Base-by-base conservation (phyloP, 805 yeast species). In the Brettanomyces nanus region DNA sequence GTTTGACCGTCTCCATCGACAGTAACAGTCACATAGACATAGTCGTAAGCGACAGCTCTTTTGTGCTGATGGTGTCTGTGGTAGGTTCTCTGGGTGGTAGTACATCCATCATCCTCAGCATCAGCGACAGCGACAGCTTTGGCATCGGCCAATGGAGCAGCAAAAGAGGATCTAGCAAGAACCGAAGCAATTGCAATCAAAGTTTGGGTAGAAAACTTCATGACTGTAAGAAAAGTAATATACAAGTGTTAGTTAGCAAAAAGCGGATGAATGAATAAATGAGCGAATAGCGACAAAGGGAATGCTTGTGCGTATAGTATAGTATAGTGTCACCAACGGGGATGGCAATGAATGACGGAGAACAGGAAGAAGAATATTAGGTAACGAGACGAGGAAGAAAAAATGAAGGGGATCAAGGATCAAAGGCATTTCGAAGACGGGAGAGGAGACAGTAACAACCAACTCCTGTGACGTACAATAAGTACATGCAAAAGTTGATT, bases 1-100 rank as follows among this genome's bases (percentile, higher is more conserved):
- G 75, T 67, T 40, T 59, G 49, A 44, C 75, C 76, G n/a, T 62
- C 55, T 34, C 61, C 68, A 44, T 70, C 67, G 36, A 73, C 78
- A 19, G 73, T 66, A 36, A 73, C 71, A 23, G 78, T 72, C 48
- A 73, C 72, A 54, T 74, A 71, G 26, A 61, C 62, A 37, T 63
- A 63, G 37, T 62, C 65, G 36, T 65, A 60, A 19, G 67, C 80
- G 45, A 69, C 71, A 33, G 73, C 79, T 65, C 76, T 71, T 60
- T 67, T 75, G 60, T 70, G 79, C 56, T 63, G 73, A 63, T 71
- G 80, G 64, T 79, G 82, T 41, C 68, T 68, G 63, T 77, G 84
- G 53, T 59, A 57, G 19, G 48, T 19, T 23, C 38, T 55, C 13
- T 51, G 58, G 52, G 67, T 61, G 40, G 69, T 61, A 52, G 66